Conservation (phyloP, 2,329 filamentous ascomycete genomes). For the Corinectria fuckeliana region DNA sequence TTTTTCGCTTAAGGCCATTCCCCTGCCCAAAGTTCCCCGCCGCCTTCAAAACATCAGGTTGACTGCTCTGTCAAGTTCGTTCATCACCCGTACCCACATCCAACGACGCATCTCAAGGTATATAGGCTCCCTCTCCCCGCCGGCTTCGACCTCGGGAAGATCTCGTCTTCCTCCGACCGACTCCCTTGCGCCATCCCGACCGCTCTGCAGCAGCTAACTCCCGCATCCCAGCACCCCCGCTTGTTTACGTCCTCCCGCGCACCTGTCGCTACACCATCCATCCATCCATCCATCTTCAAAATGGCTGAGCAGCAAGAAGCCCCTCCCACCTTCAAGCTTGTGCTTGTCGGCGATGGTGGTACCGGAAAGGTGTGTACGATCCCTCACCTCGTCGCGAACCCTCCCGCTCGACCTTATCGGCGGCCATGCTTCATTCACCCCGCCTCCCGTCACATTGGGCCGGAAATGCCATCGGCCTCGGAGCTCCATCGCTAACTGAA, state of each 20-base stretch:
- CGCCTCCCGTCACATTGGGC: constrained; percentile 28
- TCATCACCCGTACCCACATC: constrained; percentile 43
- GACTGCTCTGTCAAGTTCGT: constrained; percentile 46
- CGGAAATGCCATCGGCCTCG: constrained; percentile 16
- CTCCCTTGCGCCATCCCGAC: constrained; percentile 21
- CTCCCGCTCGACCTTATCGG: constrained; percentile 30
- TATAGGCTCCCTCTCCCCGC: constrained; percentile 31
- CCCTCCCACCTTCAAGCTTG: constrained; percentile 95
- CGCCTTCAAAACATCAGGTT: constrained; percentile 51
- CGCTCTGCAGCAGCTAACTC: constrained; percentile 42
- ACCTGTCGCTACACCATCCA: constrained; percentile 35
- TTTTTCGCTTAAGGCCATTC: constrained; percentile 50
- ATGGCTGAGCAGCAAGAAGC: constrained; percentile 67
- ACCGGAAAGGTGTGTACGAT: constrained; percentile 84
- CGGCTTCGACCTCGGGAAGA: constrained; percentile 23
- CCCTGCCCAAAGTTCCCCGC: constrained; percentile 50
- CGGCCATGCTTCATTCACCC: constrained; percentile 28
- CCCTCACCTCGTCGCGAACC: constrained; percentile 29
- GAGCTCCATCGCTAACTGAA: constrained; percentile 29
- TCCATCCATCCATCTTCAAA: constrained; percentile 43
- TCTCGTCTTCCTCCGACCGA: constrained; percentile 21
- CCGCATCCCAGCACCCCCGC: constrained; percentile 49
- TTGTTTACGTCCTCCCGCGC: constrained; percentile 54
- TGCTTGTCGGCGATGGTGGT: constrained; percentile 98
- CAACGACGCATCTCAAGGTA: constrained; percentile 38